These are phyloP conservation scores for Dictyostelium intermedium DNA, from an alignment of 78 protist species.

Conservation along the genomic window DNA sequence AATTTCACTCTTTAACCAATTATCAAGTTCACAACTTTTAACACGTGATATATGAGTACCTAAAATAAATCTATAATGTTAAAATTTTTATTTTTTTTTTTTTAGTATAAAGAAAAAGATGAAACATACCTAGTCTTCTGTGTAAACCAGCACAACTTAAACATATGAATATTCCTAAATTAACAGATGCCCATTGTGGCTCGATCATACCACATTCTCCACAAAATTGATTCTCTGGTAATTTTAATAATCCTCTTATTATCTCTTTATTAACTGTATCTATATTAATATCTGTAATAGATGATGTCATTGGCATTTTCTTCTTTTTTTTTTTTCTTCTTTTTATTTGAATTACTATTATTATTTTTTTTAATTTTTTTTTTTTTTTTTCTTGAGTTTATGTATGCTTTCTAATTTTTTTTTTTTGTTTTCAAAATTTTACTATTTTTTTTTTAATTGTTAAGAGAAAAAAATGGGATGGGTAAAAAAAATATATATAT, in stretches of 20 bases:
- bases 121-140: conserved; percentile 28
- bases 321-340: background rate
- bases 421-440: too few species aligned
- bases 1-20: conserved; percentile 60
- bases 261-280: conserved; percentile 19
- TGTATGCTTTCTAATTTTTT: too few species aligned
- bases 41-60: conserved; percentile 89
- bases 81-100: too few species aligned
- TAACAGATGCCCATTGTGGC: conserved; percentile 87
- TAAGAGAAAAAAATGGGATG: too few species aligned
- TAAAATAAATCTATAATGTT: background rate
- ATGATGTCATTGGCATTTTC: background rate
- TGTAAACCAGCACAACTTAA: conserved; percentile 88
- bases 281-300: background rate
- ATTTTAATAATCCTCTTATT: conserved; percentile 16
- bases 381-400: background rate
- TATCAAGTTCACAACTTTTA: conserved; percentile 60
- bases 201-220: conserved; percentile 76
- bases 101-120: too few species aligned
- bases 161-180: conserved; percentile 87
- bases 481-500: too few species aligned
- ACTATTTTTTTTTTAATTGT: too few species aligned
- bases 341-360: background rate
- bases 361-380: background rate
- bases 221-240: conserved; percentile 67